Conservation (phyloP, 2,329 filamentous ascomycete genomes). For the Pseudocercospora vitis region DNA sequence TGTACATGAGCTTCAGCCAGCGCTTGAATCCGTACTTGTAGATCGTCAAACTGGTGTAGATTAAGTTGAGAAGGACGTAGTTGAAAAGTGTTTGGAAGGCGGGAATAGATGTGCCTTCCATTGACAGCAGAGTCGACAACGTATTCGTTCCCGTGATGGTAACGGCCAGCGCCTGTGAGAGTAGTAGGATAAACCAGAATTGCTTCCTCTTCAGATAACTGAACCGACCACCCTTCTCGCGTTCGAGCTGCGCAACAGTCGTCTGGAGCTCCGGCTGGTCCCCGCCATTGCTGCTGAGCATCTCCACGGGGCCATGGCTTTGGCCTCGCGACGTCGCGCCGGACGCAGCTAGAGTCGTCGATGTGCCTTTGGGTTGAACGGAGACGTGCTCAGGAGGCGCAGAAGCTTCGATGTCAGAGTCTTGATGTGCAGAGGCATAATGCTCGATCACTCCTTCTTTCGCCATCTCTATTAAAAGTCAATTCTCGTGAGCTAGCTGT, state of each 20-base stretch:
- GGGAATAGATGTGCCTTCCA: conserved; percentile 73
- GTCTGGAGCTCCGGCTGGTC: conserved; percentile 38
- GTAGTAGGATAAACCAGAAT: conserved; percentile 78
- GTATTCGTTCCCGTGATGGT: conserved; percentile 94
- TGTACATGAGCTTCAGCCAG: conserved; percentile 63
- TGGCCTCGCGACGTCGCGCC: conserved; percentile 22
- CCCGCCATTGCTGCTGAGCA: conserved; percentile 32
- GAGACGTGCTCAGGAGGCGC: conserved; percentile 32
- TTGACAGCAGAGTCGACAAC: conserved; percentile 72
- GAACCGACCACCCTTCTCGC: conserved; percentile 51
- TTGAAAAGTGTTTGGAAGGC: conserved; percentile 96
- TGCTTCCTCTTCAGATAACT: conserved; percentile 78
- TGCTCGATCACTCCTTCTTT: conserved; percentile 15
- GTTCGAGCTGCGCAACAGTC: conserved; percentile 43
- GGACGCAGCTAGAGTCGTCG: conserved; percentile 24
- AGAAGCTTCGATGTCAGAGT: conserved; percentile 13
- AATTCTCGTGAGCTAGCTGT: background rate
- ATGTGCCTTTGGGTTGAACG: conserved; percentile 35
- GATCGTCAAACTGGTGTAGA: conserved; percentile 79
- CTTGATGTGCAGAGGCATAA: conserved; percentile 10
- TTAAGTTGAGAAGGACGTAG: conserved; percentile 77
- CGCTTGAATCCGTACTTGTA: conserved; percentile 74
- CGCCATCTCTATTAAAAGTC: conserved; percentile 10
- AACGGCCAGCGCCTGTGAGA: conserved; percentile 78
- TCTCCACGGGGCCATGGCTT: conserved; percentile 41